These are phyloP conservation scores for Ceratobasidium sp. DNA, from an alignment of 1,284 basidiomycete species.

Conservation along the genomic window DNA sequence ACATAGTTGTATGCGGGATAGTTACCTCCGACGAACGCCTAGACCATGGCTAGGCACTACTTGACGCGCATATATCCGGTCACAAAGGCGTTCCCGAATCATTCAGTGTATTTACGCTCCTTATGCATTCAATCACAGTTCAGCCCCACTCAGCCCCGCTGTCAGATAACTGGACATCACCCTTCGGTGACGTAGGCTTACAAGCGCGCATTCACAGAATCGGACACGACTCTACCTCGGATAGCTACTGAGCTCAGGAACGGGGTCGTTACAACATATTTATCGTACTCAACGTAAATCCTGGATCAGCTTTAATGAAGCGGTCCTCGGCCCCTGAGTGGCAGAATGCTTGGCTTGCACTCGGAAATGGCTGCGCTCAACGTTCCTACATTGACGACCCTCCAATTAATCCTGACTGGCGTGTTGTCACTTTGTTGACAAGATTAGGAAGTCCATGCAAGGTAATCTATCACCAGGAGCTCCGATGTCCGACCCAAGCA, in stretches of 20 bases:
- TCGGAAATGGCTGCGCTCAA: too few species aligned
- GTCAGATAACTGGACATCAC: background rate
- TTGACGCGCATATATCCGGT: background rate
- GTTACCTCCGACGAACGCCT: background rate
- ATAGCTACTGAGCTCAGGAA: background rate
- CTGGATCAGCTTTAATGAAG: background rate
- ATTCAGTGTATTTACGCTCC: background rate
- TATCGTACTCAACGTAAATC: background rate
- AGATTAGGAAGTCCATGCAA: too few species aligned
- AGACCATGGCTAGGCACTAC: background rate
- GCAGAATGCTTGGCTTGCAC: background rate
- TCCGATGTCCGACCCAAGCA: too few species aligned
- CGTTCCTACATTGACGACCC: too few species aligned
- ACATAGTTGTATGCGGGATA: background rate
- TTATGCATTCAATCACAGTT: background rate
- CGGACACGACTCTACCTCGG: background rate
- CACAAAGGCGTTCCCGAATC: background rate
- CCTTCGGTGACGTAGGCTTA: background rate
- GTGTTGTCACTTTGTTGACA: too few species aligned
- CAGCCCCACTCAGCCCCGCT: background rate
- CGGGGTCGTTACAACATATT: background rate
- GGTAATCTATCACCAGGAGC: too few species aligned
- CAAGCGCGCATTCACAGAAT: background rate
- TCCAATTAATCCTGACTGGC: too few species aligned
- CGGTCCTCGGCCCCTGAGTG: background rate